Evolutionary conservation across 192 early-diverging fungal genomes (phyloP).

Genomic region (Cetraspora pellucida): DNA sequence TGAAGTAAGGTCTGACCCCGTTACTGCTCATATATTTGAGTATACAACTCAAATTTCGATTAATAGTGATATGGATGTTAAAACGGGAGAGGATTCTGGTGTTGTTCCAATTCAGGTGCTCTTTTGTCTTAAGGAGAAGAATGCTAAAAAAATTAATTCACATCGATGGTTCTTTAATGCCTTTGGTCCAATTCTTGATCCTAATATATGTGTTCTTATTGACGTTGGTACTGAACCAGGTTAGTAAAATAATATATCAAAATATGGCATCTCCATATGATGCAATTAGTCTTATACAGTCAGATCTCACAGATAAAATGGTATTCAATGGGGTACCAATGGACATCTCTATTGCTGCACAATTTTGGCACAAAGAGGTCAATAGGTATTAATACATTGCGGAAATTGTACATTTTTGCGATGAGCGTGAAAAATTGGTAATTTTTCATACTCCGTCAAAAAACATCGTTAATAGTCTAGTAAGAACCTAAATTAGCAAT

Average conservation of each 20-base stretch:
- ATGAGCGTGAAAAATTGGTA: too few species aligned
- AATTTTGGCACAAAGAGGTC: too few species aligned
- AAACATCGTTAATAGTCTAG: too few species aligned
- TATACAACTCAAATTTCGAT: constrained; percentile 79
- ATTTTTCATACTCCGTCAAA: too few species aligned
- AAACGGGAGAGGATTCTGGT: constrained; percentile 59
- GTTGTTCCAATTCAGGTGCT: constrained; percentile 77
- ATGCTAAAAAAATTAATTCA: constrained; percentile 88
- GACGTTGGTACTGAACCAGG: constrained; percentile 69
- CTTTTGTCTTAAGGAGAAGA: constrained; percentile 92
- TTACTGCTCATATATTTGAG: constrained; percentile 71
- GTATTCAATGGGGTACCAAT: too few species aligned
- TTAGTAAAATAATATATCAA: not conserved
- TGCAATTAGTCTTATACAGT: too few species aligned
- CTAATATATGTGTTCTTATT: constrained; percentile 63
- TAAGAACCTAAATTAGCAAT: too few species aligned
- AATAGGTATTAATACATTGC: too few species aligned
- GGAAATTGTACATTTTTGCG: too few species aligned
- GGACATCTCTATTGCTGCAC: too few species aligned
- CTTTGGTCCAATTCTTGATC: constrained; percentile 58
- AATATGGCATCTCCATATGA: too few species aligned
- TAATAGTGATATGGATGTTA: constrained; percentile 72
- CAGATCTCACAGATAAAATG: too few species aligned
- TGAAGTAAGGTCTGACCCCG: constrained; percentile 61
- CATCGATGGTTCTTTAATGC: constrained; percentile 77